Base-by-base conservation (phyloP, 2,329 filamentous ascomycete genomes). In the Neobulgaria alba region DNA sequence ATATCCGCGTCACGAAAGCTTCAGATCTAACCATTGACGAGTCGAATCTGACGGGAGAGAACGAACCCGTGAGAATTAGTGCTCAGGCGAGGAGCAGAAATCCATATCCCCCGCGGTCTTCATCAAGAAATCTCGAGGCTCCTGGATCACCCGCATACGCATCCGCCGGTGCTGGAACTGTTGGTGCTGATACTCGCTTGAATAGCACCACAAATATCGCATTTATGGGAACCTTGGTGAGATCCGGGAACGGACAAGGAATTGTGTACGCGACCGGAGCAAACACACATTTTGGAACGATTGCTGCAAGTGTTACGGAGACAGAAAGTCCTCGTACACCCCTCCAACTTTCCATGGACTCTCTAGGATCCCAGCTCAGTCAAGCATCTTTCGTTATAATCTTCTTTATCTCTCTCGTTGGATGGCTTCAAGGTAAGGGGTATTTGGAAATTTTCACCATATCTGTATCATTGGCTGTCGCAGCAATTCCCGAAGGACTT, bases 331-430 rank as follows among this genome's bases (percentile, higher is more conserved):
- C 92, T 0, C 76, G 92, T 32, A 98, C 92, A 3, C 92, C 92
- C 7, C 70, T 98, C 20, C 92, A 98, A 61, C 66, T 95, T 7
- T 94, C 88, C 14, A 98, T 98, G 93, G 92, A 98, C 61, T 79
- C 87, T n/a, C 76, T 98, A 2, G 92, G 92, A 20, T 89, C 93
- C 40, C 90, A 98, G 59, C 71, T 98, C 41, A 96, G 89, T 67
- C 95, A 95, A 63, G 86, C 94, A 58, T 98, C 92, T 0, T 96
- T 98, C 59, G 82, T 79, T 12, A 86, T 98, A 26, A 98, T 98
- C 58, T 89, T 75, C 2, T 71, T 98, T 39, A 98, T 98, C 56
- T 90, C 94, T 30, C 55, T 98, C 2, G 79, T 96, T 36, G 93
- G 92, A 3, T 79, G 94, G 58, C 71, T 94, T 47, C 86, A 95